These are phyloP conservation scores for Combretum micranthum DNA, from an alignment of 345 rosid species.

Conservation along the genomic window DNA sequence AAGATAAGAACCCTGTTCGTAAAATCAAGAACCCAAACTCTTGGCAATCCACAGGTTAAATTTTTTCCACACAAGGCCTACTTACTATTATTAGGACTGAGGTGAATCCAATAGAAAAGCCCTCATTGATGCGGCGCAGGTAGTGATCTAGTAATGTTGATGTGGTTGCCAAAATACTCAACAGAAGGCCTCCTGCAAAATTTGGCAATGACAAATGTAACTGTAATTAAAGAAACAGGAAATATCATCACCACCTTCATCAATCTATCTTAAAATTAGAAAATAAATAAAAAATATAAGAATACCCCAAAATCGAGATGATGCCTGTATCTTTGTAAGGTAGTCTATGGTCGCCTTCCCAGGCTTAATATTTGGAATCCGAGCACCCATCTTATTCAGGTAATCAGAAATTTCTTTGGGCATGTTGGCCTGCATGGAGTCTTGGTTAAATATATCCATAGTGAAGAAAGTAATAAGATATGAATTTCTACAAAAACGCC, in stretches of 20 bases:
- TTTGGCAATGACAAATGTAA: background rate
- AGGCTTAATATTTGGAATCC: constrained; percentile 88
- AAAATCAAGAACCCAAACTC: background rate
- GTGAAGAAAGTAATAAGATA: too few species aligned
- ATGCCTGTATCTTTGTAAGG: constrained; percentile 79
- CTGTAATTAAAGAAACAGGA: background rate
- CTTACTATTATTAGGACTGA: constrained; percentile 86
- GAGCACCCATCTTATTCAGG: constrained; percentile 96
- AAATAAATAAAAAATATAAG: background rate
- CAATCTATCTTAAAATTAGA: background rate
- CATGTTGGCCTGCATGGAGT: constrained; percentile 66
- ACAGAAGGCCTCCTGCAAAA: constrained; percentile 66
- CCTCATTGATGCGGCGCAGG: constrained; percentile 70
- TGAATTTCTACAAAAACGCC: too few species aligned
- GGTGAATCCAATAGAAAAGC: constrained; percentile 81
- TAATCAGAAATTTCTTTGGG: constrained; percentile 96
- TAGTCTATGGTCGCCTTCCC: constrained; percentile 91
- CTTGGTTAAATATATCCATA: too few species aligned
- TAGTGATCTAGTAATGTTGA: constrained; percentile 78
- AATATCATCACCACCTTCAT: background rate
- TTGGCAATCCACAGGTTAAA: background rate
- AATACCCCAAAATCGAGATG: constrained; percentile 97
- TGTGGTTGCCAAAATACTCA: constrained; percentile 81
- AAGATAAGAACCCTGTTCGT: background rate
- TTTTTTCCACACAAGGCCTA: background rate